Percentiles rank a stretch among this genome's conserved stretches.
Evolutionary conservation across 2,329 filamentous ascomycete genomes (phyloP).

Genomic region (Talaromyces sp.): DNA sequence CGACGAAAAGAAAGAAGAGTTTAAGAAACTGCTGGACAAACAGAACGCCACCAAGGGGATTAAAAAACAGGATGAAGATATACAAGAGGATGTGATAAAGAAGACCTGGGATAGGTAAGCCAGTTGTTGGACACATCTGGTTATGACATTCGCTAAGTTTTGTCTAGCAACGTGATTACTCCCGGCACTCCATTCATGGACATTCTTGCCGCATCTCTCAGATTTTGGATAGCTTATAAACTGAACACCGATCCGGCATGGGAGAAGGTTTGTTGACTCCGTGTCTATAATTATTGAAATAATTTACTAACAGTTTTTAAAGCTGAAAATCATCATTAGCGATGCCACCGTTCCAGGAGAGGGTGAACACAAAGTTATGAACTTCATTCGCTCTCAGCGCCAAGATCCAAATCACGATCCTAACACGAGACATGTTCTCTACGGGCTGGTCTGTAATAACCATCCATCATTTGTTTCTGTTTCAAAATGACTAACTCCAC

Average conservation of each 20-base stretch:
- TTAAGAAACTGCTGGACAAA: slow-evolving; percentile 75
- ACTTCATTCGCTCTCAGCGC: slow-evolving; percentile 90
- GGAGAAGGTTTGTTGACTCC: slow-evolving; percentile 57
- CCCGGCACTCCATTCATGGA: slow-evolving; percentile 99
- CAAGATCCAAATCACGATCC: slow-evolving; percentile 87
- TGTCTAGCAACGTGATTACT: slow-evolving; percentile 68
- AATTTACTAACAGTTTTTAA: slow-evolving; percentile 18
- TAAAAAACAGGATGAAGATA: slow-evolving; percentile 53
- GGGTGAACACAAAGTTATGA: slow-evolving; percentile 99
- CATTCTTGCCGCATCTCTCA: slow-evolving; percentile 78
- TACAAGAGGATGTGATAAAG: slow-evolving; percentile 60
- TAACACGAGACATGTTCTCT: slow-evolving; percentile 96
- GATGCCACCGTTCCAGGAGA: slow-evolving; percentile 97
- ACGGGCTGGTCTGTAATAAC: slow-evolving; percentile 58
- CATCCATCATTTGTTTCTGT: background rate
- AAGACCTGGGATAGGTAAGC: slow-evolving; percentile 73
- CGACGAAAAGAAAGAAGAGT: slow-evolving; percentile 82
- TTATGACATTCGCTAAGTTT: background rate
- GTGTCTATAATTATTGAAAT: background rate
- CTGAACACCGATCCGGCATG: slow-evolving; percentile 94
- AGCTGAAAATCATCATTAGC: slow-evolving; percentile 94
- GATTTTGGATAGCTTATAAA: slow-evolving; percentile 98
- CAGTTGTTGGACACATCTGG: background rate
- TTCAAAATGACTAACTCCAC: slow-evolving; percentile 17
- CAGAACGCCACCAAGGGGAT: slow-evolving; percentile 57